A percentile compares a stretch with the other conserved stretches of the same genome.
phyloP scores from a whole-genome alignment of 2,329 filamentous ascomycete genomes.

The Aureobasidium sp. region DNA sequence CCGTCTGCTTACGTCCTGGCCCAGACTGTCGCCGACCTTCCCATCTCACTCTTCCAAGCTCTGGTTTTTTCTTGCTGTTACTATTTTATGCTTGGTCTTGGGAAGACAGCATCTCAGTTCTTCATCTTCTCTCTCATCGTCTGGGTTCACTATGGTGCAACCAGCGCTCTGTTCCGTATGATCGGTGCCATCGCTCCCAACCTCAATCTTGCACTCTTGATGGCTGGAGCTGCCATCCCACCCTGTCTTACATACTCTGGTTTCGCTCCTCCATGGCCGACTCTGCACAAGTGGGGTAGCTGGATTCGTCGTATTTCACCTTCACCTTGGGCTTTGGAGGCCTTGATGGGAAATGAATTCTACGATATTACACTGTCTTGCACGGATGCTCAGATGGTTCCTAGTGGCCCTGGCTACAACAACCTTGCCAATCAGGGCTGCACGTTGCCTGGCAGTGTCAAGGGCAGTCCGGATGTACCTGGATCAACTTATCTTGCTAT shows the following conservation, averaged over 20 bases:
- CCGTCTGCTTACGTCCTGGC: constrained; percentile 45
- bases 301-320: constrained; percentile 45
- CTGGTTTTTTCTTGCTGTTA: constrained; percentile 49
- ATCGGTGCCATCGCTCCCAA: constrained; percentile 13
- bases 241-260: constrained; percentile 52
- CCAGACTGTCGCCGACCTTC: constrained; percentile 32
- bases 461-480: constrained; percentile 46
- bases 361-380: constrained; percentile 51
- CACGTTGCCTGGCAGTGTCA: constrained; percentile 49
- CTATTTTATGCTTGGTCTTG: constrained; percentile 58
- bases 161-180: constrained; percentile 16
- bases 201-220: constrained; percentile 13
- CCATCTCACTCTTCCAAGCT: constrained; percentile 4
- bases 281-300: constrained; percentile 68
- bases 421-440: constrained; percentile 51
- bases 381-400: constrained; percentile 43
- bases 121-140: constrained; percentile 13
- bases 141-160: constrained; percentile 12
- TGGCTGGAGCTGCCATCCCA: constrained; percentile 16
- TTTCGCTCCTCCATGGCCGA: constrained; percentile 45
- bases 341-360: constrained; percentile 65
- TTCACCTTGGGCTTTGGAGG: constrained; percentile 63
- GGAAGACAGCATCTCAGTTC: constrained; percentile 15
- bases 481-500: constrained; percentile 49
- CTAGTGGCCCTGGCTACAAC: constrained; percentile 26